Percentiles rank a stretch among this genome's conserved stretches.
phyloP scores from a whole-genome alignment of 371 early-diverging fungal species.

The Rhizopus stolonifer region DNA sequence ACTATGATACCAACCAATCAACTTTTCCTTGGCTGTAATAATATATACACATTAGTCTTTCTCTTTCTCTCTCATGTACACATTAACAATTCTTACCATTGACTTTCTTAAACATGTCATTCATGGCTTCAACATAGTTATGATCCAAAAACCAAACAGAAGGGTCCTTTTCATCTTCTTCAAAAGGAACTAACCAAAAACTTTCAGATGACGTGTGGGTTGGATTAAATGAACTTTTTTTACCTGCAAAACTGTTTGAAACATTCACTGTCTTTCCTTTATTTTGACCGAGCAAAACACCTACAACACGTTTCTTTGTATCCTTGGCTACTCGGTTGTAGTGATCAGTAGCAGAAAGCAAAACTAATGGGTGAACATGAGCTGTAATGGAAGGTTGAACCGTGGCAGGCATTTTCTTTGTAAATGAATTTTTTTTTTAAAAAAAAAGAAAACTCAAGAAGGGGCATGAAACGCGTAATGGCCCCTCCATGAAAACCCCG shows the following conservation, averaged over 20 bases:
- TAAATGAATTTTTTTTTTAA: not conserved
- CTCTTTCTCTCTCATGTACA: not conserved
- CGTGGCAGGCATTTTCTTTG: slow-evolving; percentile 38
- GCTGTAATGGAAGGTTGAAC: slow-evolving; percentile 58
- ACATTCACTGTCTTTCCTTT: slow-evolving; percentile 91
- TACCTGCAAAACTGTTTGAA: slow-evolving; percentile 98
- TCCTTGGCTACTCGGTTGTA: slow-evolving; percentile 96
- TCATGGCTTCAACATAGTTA: slow-evolving; percentile 99
- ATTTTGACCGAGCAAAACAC: slow-evolving; percentile 97
- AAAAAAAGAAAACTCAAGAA: not conserved
- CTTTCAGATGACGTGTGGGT: not conserved
- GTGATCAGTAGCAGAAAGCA: slow-evolving; percentile 99
- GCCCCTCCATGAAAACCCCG: not conserved
- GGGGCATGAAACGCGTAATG: not conserved
- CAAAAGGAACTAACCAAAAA: slow-evolving; percentile 88
- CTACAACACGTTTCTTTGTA: slow-evolving; percentile 97
- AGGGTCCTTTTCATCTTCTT: slow-evolving; percentile 98
- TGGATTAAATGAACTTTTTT: no score
- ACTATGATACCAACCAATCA: slow-evolving; percentile 99
- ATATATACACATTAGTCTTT: not conserved
- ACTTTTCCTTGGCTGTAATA: slow-evolving; percentile 88
- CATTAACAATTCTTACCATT: slow-evolving; percentile 72
- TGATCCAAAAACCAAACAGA: slow-evolving; percentile 99
- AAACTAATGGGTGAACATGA: slow-evolving; percentile 97
- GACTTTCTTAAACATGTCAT: slow-evolving; percentile 99